These are phyloP conservation scores for Solanum pimpinellifolium DNA, from an alignment of 257 asterid species.

Conservation along the genomic window DNA sequence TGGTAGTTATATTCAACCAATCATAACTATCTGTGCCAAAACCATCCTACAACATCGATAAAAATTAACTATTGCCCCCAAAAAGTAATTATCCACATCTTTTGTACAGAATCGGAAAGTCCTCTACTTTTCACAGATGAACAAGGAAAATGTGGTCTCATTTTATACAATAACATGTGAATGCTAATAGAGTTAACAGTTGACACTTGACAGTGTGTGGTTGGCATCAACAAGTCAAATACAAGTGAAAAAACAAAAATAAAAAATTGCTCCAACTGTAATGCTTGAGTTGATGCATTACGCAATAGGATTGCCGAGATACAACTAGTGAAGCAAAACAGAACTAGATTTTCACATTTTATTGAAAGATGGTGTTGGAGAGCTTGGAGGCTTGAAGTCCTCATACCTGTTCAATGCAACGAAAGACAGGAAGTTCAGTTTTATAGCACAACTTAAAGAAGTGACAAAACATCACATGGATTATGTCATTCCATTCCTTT, in stretches of 20 bases:
- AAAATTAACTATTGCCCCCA: background rate
- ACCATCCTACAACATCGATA: background rate
- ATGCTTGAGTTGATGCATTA: background rate
- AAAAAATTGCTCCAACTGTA: background rate
- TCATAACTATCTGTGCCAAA: background rate
- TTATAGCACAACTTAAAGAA: background rate
- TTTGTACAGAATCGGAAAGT: background rate
- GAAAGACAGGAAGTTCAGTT: background rate
- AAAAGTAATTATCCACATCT: background rate
- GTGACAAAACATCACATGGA: background rate
- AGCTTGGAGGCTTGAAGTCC: conserved; percentile 76
- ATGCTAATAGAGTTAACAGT: background rate
- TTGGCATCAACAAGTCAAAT: background rate
- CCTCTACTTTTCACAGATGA: background rate
- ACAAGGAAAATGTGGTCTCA: background rate
- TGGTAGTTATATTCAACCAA: background rate
- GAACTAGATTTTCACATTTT: conserved; percentile 8
- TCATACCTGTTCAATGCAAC: conserved; percentile 44
- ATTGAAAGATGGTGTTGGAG: conserved; percentile 46
- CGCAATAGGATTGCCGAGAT: background rate
- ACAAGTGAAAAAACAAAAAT: background rate
- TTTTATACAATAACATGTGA: background rate
- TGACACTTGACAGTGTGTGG: background rate
- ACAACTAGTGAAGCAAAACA: background rate
- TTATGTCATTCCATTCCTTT: background rate